phyloP scores from a whole-genome alignment of 768 basidiomycete genomes.

The Macrolepiota albuminosa region DNA sequence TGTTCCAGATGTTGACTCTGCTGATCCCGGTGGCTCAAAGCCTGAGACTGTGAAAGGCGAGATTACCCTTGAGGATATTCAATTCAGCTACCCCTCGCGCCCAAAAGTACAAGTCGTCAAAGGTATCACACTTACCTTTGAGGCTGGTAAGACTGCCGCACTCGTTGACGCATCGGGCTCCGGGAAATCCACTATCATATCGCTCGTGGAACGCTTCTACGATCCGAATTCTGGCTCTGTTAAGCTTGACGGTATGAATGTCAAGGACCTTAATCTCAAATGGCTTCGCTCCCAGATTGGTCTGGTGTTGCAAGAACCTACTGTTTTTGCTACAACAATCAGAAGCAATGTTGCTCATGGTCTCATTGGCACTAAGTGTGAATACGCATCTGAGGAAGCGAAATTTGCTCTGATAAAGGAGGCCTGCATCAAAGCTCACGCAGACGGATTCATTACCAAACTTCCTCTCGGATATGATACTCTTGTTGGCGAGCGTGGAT shows the following conservation, averaged over 20 bases:
- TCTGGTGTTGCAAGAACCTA: conserved; percentile 86
- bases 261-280: conserved; percentile 73
- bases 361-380: conserved; percentile 67
- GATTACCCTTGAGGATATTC: conserved; percentile 69
- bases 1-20: conserved; percentile 81
- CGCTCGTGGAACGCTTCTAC: conserved; percentile 85
- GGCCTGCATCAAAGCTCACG: conserved; percentile 86
- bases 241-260: conserved; percentile 68
- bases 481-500: conserved; percentile 84
- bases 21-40: conserved; percentile 59
- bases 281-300: conserved; percentile 89
- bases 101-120: conserved; percentile 77
- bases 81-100: conserved; percentile 86
- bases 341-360: conserved; percentile 81
- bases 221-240: conserved; percentile 68
- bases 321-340: conserved; percentile 81
- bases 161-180: conserved; percentile 78
- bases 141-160: conserved; percentile 72
- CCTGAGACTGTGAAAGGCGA: conserved; percentile 65
- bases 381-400: conserved; percentile 66
- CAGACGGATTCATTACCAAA: conserved; percentile 82
- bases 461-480: conserved; percentile 83
- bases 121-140: conserved; percentile 59
- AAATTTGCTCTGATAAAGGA: conserved; percentile 76
- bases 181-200: conserved; percentile 73